These are phyloP conservation scores for Blastomyces percursus DNA, from an alignment of 2,329 filamentous ascomycete species.

Conservation along the genomic window DNA sequence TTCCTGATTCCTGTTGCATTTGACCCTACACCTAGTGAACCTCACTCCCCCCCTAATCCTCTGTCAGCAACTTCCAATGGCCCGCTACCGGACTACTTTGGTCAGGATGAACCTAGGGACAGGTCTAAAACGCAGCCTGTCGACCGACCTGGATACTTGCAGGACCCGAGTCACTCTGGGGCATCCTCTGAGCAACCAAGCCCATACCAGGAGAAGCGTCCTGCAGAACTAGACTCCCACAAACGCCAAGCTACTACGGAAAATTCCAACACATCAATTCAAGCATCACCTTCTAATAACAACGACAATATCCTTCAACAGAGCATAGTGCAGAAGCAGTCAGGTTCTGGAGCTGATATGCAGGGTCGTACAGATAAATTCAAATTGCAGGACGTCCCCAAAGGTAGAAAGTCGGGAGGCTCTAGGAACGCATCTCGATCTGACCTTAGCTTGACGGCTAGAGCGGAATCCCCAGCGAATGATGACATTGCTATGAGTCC, in stretches of 20 bases:
- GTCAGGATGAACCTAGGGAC: slow-evolving; percentile 12
- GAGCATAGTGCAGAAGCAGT: slow-evolving; percentile 5
- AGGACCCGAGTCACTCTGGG: slow-evolving; percentile 19
- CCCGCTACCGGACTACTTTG: slow-evolving; percentile 47
- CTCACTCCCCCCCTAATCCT: slow-evolving; percentile 42
- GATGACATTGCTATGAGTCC: slow-evolving; percentile 4
- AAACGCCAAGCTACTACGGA: slow-evolving; percentile 22
- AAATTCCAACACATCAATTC: slow-evolving; percentile 11
- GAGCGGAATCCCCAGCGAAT: slow-evolving; percentile 27
- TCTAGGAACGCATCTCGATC: slow-evolving; percentile 22
- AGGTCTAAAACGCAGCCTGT: slow-evolving; percentile 3
- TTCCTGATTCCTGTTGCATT: slow-evolving; percentile 68
- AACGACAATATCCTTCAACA: slow-evolving; percentile 10
- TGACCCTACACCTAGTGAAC: slow-evolving; percentile 54
- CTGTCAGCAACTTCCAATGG: slow-evolving; percentile 23
- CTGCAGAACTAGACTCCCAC: slow-evolving; percentile 41
- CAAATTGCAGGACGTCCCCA: slow-evolving; percentile 71
- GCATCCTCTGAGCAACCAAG: slow-evolving; percentile 45
- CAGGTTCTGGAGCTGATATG: slow-evolving; percentile 11
- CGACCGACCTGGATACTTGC: slow-evolving; percentile 17
- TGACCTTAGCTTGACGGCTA: slow-evolving; percentile 24
- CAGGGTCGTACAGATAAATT: slow-evolving; percentile 46
- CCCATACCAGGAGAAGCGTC: slow-evolving; percentile 79
- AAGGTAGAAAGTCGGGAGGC: slow-evolving; percentile 44
- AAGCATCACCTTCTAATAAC: slow-evolving; percentile 18